A percentile compares a stretch with the other conserved stretches of the same genome.
Conservation (phyloP, 2,329 filamentous ascomycete genomes). For the Penicillium griseofulvum region DNA sequence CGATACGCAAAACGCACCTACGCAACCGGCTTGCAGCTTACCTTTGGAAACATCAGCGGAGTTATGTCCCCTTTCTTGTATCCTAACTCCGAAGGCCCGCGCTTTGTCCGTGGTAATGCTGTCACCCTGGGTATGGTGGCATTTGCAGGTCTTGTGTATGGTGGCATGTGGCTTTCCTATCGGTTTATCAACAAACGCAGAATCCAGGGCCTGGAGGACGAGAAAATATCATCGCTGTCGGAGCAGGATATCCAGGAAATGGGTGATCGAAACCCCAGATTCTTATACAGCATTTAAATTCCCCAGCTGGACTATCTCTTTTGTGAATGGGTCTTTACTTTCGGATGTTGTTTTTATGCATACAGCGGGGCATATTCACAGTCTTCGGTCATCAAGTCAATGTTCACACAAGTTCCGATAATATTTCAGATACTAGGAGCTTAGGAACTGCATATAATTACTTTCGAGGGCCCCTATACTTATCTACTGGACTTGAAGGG, state of each 20-base stretch:
- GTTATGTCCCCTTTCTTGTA: constrained; percentile 68
- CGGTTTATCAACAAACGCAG: constrained; percentile 47
- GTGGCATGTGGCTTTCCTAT: constrained; percentile 56
- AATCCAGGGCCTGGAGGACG: constrained; percentile 37
- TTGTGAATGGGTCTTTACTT: not conserved
- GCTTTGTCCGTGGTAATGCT: constrained; percentile 62
- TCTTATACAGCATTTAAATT: constrained; percentile 38
- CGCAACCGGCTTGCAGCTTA: constrained; percentile 68
- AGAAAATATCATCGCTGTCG: constrained; percentile 38
- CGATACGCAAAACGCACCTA: constrained; percentile 74
- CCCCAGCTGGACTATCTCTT: not conserved
- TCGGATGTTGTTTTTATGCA: not conserved
- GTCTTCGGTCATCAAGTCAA: not conserved
- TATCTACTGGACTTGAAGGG: not conserved
- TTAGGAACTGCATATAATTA: not conserved
- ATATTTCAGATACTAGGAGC: not conserved
- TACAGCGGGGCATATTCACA: not conserved
- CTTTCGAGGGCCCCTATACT: not conserved
- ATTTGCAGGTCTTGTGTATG: constrained; percentile 54
- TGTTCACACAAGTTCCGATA: not conserved
- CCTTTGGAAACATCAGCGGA: constrained; percentile 66
- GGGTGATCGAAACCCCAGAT: constrained; percentile 44
- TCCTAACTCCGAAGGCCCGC: constrained; percentile 49
- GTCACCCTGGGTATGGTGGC: constrained; percentile 59
- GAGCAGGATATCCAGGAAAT: constrained; percentile 45